These are phyloP conservation scores for Cinnamomum chago DNA, from an alignment of 164 flowering plant genomes.

Conservation along the genomic window DNA sequence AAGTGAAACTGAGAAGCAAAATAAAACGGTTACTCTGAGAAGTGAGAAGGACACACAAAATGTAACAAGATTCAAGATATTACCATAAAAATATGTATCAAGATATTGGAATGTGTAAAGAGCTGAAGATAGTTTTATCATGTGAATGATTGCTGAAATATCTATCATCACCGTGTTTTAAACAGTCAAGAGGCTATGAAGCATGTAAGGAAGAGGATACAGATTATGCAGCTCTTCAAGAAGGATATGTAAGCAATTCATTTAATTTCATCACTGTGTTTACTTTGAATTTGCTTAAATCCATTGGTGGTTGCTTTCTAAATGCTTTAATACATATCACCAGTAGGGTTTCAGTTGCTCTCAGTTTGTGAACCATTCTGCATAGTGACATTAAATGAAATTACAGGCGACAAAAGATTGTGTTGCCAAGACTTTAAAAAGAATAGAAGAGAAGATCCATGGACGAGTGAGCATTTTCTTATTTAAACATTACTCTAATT, in stretches of 20 bases:
- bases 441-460: conserved; percentile 91
- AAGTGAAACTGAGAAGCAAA: neutral
- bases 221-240: conserved; percentile 40
- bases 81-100: no score
- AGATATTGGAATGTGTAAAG: no score
- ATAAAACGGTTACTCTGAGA: neutral
- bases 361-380: neutral
- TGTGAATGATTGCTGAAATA: neutral
- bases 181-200: conserved; percentile 30
- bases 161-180: neutral
- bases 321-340: neutral
- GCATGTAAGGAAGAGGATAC: conserved; percentile 22
- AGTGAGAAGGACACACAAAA: neutral
- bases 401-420: conserved; percentile 93
- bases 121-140: neutral
- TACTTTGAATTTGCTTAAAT: neutral
- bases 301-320: neutral
- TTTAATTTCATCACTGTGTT: neutral
- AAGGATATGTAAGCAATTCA: conserved; percentile 63
- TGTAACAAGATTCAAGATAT: no score
- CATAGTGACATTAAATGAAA: neutral
- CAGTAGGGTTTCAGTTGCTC: no score
- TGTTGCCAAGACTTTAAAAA: conserved; percentile 90
- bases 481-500: neutral
- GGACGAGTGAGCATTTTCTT: conserved; percentile 59